These are phyloP conservation scores for Flaveria robusta DNA, from an alignment of 129 eudicot genomes.

Conservation along the genomic window DNA sequence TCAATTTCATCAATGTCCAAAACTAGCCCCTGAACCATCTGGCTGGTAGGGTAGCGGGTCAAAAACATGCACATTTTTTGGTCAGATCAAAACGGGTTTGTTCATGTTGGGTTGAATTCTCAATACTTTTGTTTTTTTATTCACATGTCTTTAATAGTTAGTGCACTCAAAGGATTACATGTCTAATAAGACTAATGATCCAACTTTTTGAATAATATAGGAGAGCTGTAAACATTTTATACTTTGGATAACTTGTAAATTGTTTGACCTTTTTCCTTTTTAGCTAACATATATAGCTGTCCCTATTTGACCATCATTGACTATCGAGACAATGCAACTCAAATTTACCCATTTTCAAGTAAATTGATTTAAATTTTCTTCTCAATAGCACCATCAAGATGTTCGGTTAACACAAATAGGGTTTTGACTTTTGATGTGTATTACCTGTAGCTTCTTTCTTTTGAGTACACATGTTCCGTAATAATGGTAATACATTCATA, in stretches of 20 bases:
- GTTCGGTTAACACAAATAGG: not conserved
- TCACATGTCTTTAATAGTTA: not conserved
- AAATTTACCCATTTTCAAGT: not conserved
- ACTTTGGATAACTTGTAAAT: not conserved
- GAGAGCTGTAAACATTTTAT: not conserved
- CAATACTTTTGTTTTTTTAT: not conserved
- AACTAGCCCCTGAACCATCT: not conserved
- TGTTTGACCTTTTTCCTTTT: not conserved
- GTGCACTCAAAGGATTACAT: not conserved
- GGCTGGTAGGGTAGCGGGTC: not conserved
- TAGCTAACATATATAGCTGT: not conserved
- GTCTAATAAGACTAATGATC: not conserved
- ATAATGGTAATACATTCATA: too few relatives aligned
- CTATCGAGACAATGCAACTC: not conserved
- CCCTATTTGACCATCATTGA: not conserved
- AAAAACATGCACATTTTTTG: not conserved
- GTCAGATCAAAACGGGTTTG: not conserved
- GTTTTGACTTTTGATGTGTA: not conserved
- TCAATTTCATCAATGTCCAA: constrained; percentile 2
- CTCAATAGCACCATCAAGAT: not conserved
- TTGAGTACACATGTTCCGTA: not conserved
- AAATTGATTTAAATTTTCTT: too few relatives aligned
- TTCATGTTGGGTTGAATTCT: not conserved
- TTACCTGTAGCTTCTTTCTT: not conserved
- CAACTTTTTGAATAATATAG: not conserved